Conservation (phyloP, 2,329 filamentous ascomycete species). For the Leptographium galeiforme region DNA sequence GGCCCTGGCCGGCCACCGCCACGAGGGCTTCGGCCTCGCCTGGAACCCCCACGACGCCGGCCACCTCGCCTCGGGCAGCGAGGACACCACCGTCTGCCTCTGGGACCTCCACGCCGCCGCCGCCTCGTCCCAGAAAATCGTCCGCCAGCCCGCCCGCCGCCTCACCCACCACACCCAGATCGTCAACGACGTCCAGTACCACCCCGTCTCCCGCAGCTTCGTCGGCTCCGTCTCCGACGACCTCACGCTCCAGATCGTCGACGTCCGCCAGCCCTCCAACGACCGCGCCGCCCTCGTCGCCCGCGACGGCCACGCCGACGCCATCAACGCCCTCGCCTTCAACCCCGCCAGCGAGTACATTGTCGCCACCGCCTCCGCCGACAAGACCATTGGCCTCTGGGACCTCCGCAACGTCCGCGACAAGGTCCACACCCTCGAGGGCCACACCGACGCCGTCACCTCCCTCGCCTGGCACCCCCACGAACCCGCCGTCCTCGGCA, state of each 20-base stretch:
- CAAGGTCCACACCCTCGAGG: constrained; percentile 80
- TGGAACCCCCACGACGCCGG: constrained; percentile 83
- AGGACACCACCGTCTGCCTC: constrained; percentile 80
- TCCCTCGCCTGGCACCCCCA: constrained; percentile 91
- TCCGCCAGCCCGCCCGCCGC: constrained; percentile 46
- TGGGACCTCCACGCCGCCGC: constrained; percentile 74
- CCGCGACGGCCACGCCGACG: constrained; percentile 68
- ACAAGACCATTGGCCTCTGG: constrained; percentile 92
- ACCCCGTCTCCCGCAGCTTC: constrained; percentile 70
- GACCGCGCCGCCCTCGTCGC: constrained; percentile 57
- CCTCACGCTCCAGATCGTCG: constrained; percentile 80
- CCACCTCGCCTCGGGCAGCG: constrained; percentile 75
- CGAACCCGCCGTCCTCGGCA: constrained; percentile 78
- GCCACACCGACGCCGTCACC: constrained; percentile 79
- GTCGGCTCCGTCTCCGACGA: constrained; percentile 95
- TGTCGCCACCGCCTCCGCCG: constrained; percentile 83
- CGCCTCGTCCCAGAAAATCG: background rate
- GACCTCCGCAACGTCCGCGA: constrained; percentile 83
- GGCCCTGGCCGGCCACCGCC: constrained; percentile 69
- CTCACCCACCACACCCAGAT: constrained; percentile 84
- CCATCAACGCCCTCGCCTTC: constrained; percentile 92
- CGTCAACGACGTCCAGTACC: constrained; percentile 95
- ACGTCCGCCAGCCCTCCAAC: constrained; percentile 57
- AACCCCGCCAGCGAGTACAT: constrained; percentile 84
- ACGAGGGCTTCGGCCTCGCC: constrained; percentile 82